Evolutionary conservation across 2,329 filamentous ascomycete species (phyloP).

Genomic region (Colletotrichum tamarilloi): DNA sequence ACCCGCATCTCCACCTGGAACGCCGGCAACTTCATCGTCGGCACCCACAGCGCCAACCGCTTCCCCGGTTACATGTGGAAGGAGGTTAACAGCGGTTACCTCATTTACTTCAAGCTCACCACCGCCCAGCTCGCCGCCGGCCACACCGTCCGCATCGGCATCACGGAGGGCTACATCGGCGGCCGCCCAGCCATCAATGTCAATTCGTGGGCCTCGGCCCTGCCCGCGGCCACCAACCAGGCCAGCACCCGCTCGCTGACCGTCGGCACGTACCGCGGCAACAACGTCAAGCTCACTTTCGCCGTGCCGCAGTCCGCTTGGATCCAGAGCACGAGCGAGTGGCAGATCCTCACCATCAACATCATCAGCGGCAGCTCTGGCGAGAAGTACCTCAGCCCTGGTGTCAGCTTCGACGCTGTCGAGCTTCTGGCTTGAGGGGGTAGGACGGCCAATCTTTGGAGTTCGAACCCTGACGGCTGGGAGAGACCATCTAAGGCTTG

Average conservation of each 20-base stretch:
- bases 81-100: constrained; percentile 52
- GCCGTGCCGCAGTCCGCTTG: constrained; percentile 43
- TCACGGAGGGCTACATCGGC: constrained; percentile 46
- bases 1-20: constrained; percentile 45
- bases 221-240: constrained; percentile 43
- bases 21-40: constrained; percentile 47
- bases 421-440: constrained; percentile 39
- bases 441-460: background rate
- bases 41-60: constrained; percentile 45
- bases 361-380: constrained; percentile 44
- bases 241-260: constrained; percentile 46
- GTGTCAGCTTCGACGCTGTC: constrained; percentile 43
- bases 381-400: constrained; percentile 42
- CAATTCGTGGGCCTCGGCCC: constrained; percentile 43
- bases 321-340: constrained; percentile 41
- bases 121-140: constrained; percentile 41
- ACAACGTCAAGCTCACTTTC: constrained; percentile 44
- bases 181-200: constrained; percentile 45
- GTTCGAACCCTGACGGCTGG: background rate
- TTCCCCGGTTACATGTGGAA: constrained; percentile 56
- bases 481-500: background rate
- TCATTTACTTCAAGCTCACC: constrained; percentile 51
- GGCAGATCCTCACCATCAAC: constrained; percentile 44
- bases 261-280: constrained; percentile 46
- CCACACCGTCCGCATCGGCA: constrained; percentile 44